These are phyloP conservation scores for Amauroascus niger DNA, from an alignment of 2,329 filamentous ascomycete genomes.

Conservation along the genomic window DNA sequence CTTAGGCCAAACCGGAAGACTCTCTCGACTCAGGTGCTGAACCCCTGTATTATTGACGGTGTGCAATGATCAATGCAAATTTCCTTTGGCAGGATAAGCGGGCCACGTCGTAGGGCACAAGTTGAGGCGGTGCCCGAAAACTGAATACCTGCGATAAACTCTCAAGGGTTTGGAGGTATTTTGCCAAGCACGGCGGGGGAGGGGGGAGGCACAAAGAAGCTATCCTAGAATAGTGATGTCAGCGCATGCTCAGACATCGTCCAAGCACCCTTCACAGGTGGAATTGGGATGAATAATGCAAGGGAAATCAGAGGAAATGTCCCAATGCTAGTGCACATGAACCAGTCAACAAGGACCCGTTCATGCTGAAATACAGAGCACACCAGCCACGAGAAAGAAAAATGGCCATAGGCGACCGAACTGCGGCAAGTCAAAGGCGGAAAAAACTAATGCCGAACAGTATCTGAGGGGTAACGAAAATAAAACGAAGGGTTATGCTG, in stretches of 20 bases:
- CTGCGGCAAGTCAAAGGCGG: not conserved
- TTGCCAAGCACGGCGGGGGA: slow-evolving; percentile 5
- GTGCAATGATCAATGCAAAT: not conserved
- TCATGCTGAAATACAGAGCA: not conserved
- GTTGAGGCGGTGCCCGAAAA: slow-evolving; percentile 16
- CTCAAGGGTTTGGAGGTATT: not conserved
- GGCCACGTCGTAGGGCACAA: slow-evolving; percentile 16
- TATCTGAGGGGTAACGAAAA: slow-evolving; percentile 1
- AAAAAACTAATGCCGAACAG: not conserved
- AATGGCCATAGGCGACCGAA: not conserved
- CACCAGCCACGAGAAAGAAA: not conserved
- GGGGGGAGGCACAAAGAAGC: not conserved
- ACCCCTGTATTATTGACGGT: not conserved
- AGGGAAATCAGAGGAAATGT: not conserved
- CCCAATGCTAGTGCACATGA: not conserved
- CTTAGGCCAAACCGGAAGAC: not conserved
- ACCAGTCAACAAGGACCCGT: not conserved
- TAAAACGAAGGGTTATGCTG: not conserved
- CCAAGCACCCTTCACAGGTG: not conserved
- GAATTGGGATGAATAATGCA: not conserved
- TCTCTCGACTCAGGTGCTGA: not conserved
- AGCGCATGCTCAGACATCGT: slow-evolving; percentile 1
- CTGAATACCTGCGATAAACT: not conserved
- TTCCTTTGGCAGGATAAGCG: not conserved
- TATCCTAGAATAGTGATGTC: slow-evolving; percentile 6